Percentiles rank a stretch among this genome's conserved stretches.
Conservation (phyloP, 306 rosid genomes). For the Lagenaria siceraria region DNA sequence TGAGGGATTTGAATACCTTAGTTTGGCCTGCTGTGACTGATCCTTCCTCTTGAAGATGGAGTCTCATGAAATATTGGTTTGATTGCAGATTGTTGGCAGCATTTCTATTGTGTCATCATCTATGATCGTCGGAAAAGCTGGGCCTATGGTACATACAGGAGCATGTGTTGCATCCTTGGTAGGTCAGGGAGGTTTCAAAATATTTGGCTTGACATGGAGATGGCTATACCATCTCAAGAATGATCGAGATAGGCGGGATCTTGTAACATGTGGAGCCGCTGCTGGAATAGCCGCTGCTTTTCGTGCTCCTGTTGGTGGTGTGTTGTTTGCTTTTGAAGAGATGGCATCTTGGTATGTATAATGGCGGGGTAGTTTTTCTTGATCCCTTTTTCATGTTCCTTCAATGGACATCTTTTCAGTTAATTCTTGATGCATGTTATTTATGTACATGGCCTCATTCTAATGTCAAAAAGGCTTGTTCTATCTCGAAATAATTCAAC, state of each 20-base stretch:
- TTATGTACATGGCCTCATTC: neutral
- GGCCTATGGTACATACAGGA: conserved; percentile 97
- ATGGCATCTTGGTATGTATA: conserved; percentile 73
- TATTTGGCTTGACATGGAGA: conserved; percentile 58
- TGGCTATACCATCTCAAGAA: conserved; percentile 76
- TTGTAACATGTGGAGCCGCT: conserved; percentile 77
- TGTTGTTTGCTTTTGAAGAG: conserved; percentile 88
- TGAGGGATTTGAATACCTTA: neutral
- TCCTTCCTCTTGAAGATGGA: neutral
- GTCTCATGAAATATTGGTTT: conserved; percentile 12
- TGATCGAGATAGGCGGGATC: conserved; percentile 82
- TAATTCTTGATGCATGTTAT: neutral
- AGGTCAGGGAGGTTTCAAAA: conserved; percentile 77
- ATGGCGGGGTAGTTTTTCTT: neutral
- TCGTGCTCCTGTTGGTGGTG: conserved; percentile 93
- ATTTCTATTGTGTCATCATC: conserved; percentile 82
- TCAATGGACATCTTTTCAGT: neutral
- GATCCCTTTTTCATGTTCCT: conserved; percentile 10
- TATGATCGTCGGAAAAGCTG: conserved; percentile 79
- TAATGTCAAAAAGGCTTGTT: neutral
- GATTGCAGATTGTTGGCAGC: conserved; percentile 76
- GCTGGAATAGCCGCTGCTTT: conserved; percentile 96
- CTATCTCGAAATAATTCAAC: neutral
- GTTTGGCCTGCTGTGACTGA: neutral
- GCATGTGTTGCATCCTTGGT: conserved; percentile 81